Evolutionary conservation across 1,139 yeast species (phyloP), one percentile per base, ranked within the genome.

Genomic region (Arxiozyma heterogenica): DNA sequence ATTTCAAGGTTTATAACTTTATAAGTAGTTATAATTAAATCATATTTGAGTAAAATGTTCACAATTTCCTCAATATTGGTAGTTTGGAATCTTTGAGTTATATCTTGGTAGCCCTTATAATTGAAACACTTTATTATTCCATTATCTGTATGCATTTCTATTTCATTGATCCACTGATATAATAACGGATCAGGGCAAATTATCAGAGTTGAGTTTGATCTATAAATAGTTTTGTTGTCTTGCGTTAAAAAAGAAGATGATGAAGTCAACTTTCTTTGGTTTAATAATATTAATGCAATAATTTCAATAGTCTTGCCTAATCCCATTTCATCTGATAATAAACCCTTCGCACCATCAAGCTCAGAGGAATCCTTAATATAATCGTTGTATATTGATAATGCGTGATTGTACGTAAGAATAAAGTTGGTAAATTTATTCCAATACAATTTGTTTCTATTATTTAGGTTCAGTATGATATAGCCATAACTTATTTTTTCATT

Each of bases 261-360:
- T 44, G 73, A 75, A 1, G 72, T 71, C 50, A 67, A 68, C 3
- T 73, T 50, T 66, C 75, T 56, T 66, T 74, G 81, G 65, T 91
- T 85, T 53, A 83, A 64, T 3, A 83, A 65, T 0, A 84, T 71
- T 41, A 90, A 70, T 0, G 95, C 75, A 1, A 89, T 75, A 8
- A 89, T 74, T 66, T 93, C 98, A 1, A 93, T 83, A 0, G 98
- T 91, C 66, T 93, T 93, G 0, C 98, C 98, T 5, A 93, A 75
- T 0, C 98, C 98, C 98, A 93, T 93, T 69, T 93, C 98, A 65
- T 91, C 98, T 1, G 94, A 86, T 44, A 91, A 68, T 9, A 91
- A 71, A 0, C 93, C 96, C 55, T 76, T 77, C 0, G 89, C 91
- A 1, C 78, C 78, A 21, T 48, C 25, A 5, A 12, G 11, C n/a